Evolutionary conservation across 768 basidiomycete genomes (phyloP).

Genomic region (Pholiota molesta): DNA sequence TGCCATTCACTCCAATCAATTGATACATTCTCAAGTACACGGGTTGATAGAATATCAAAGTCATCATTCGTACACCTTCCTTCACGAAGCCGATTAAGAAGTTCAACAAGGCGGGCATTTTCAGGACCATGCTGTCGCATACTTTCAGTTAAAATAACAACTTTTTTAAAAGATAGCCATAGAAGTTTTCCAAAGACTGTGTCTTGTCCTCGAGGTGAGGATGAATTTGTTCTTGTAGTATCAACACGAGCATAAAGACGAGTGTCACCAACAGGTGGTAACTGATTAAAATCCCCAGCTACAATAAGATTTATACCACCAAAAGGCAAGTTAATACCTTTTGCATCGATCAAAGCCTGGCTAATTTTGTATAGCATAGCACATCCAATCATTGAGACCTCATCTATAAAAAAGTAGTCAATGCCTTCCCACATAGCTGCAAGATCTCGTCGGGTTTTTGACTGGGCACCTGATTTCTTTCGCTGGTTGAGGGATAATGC

Average conservation of each 20-base stretch:
- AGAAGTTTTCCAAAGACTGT: conserved; percentile 32
- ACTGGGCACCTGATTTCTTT: background rate
- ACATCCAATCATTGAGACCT: conserved; percentile 44
- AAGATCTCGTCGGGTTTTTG: background rate
- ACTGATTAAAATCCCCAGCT: conserved; percentile 46
- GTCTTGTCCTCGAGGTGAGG: conserved; percentile 14
- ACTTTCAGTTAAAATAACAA: conserved; percentile 28
- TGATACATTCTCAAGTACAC: conserved; percentile 9
- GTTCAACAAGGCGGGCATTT: conserved; percentile 22
- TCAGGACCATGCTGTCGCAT: conserved; percentile 30
- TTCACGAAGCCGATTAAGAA: conserved; percentile 25
- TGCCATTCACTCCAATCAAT: conserved; percentile 25
- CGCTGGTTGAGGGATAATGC: conserved; percentile 26
- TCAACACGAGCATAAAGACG: conserved; percentile 23
- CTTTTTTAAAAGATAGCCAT: conserved; percentile 33
- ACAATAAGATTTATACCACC: conserved; percentile 45
- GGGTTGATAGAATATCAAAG: conserved; percentile 19
- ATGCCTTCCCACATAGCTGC: conserved; percentile 40
- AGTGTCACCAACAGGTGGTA: conserved; percentile 36
- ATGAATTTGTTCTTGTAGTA: background rate
- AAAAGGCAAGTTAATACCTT: conserved; percentile 30
- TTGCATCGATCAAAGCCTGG: conserved; percentile 34
- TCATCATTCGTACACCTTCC: conserved; percentile 31
- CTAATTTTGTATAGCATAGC: conserved; percentile 32
- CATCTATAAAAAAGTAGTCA: conserved; percentile 41